phyloP scores from a whole-genome alignment of 2,329 filamentous ascomycete genomes.

The Colletotrichum sp. region DNA sequence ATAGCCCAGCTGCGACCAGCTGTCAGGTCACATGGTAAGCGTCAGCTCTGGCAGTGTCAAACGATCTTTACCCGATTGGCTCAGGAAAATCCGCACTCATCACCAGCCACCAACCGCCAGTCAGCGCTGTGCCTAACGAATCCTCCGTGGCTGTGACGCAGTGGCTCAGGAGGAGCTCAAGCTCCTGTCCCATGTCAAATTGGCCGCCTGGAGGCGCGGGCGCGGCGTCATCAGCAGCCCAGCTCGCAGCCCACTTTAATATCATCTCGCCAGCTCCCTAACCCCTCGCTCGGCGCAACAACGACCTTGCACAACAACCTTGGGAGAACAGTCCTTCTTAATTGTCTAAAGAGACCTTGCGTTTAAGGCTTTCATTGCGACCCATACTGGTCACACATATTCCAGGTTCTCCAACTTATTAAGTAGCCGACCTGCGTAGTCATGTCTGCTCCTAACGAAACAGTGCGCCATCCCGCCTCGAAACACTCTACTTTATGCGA shows the following conservation, averaged over 20 bases:
- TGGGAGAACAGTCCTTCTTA: background rate
- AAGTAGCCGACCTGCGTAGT: slow-evolving; percentile 21
- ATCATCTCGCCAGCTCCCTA: slow-evolving; percentile 20
- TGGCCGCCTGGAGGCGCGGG: slow-evolving; percentile 12
- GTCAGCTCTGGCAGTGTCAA: background rate
- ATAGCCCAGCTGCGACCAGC: background rate
- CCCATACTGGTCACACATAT: background rate
- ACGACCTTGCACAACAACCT: slow-evolving; percentile 17
- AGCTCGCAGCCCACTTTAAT: slow-evolving; percentile 23
- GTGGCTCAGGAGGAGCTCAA: slow-evolving; percentile 17
- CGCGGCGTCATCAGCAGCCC: slow-evolving; percentile 22
- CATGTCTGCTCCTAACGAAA: slow-evolving; percentile 49
- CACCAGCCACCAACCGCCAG: background rate
- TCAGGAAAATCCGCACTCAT: background rate
- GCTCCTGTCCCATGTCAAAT: background rate
- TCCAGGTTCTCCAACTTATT: background rate
- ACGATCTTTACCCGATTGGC: background rate
- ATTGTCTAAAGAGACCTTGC: background rate
- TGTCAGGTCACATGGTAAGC: background rate
- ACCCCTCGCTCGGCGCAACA: slow-evolving; percentile 19
- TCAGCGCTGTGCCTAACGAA: background rate
- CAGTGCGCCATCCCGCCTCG: slow-evolving; percentile 41
- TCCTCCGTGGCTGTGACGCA: background rate
- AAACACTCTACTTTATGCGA: slow-evolving; percentile 23
- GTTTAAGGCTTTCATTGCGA: background rate